These are phyloP conservation scores for Lomentospora prolificans DNA, from an alignment of 2,329 filamentous ascomycete genomes.

Conservation along the genomic window DNA sequence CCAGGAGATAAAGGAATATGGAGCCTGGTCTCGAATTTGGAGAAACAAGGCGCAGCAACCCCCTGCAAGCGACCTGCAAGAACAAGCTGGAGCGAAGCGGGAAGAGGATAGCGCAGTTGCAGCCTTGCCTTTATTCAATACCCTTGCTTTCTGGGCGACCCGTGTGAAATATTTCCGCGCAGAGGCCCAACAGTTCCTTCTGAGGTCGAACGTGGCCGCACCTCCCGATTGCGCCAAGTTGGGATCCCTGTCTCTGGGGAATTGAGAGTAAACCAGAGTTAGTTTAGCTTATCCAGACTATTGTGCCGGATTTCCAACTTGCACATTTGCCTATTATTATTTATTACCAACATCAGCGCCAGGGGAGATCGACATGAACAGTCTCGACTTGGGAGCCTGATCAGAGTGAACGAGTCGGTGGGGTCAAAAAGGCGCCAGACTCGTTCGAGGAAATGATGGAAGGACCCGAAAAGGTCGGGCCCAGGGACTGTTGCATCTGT, in stretches of 20 bases:
- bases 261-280: too few relatives aligned
- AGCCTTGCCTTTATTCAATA: background rate
- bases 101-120: background rate
- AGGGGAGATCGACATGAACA: background rate
- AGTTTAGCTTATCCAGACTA: background rate
- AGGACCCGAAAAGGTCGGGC: too few relatives aligned
- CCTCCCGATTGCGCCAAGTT: too few relatives aligned
- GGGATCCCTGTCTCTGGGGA: too few relatives aligned
- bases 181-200: background rate
- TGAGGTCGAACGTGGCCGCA: background rate
- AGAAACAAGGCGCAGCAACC: background rate
- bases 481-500: background rate
- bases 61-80: background rate
- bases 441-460: too few relatives aligned
- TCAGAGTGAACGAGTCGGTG: background rate
- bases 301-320: background rate
- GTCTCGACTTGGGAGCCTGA: background rate
- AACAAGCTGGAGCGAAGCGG: background rate
- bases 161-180: background rate
- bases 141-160: too few relatives aligned
- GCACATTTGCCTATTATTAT: background rate
- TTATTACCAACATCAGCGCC: too few relatives aligned
- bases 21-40: background rate
- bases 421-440: background rate
- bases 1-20: too few relatives aligned